These are phyloP conservation scores for Cladophialophora carrionii DNA, from an alignment of 2,329 filamentous ascomycete genomes.

Conservation along the genomic window DNA sequence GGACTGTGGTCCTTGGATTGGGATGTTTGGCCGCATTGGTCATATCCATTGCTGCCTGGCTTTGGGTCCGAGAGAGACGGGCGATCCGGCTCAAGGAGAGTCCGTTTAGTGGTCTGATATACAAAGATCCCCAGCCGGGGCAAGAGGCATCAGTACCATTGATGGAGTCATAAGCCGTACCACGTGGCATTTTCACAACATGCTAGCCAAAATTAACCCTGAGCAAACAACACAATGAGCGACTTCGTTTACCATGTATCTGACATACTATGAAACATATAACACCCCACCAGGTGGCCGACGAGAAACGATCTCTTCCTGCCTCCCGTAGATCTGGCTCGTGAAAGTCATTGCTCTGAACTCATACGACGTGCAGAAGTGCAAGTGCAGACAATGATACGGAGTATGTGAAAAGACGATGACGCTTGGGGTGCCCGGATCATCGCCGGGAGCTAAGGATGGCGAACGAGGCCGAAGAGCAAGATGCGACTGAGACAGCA, in stretches of 20 bases:
- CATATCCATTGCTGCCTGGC: conserved; percentile 8
- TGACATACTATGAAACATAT: background rate
- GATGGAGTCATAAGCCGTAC: conserved; percentile 6
- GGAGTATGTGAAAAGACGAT: too few species aligned
- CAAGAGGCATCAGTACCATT: conserved; percentile 10
- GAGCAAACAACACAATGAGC: background rate
- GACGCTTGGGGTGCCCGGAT: too few species aligned
- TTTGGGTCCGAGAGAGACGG: conserved; percentile 2
- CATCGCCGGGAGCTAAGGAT: too few species aligned
- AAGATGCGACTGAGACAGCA: too few species aligned
- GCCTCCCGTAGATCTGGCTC: too few species aligned
- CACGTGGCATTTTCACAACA: background rate
- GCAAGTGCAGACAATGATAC: too few species aligned
- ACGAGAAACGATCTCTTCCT: too few species aligned
- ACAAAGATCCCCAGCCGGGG: background rate
- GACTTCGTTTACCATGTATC: background rate
- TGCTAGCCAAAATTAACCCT: background rate
- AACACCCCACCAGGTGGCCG: background rate
- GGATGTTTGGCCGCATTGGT: background rate
- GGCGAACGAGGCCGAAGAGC: too few species aligned
- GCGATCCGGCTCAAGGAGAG: background rate
- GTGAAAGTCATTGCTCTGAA: too few species aligned
- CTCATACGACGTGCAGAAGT: too few species aligned
- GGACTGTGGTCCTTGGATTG: conserved; percentile 12
- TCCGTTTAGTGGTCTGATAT: background rate